Conservation (phyloP, 805 yeast species). For the Cyberlindnera lachancei region DNA sequence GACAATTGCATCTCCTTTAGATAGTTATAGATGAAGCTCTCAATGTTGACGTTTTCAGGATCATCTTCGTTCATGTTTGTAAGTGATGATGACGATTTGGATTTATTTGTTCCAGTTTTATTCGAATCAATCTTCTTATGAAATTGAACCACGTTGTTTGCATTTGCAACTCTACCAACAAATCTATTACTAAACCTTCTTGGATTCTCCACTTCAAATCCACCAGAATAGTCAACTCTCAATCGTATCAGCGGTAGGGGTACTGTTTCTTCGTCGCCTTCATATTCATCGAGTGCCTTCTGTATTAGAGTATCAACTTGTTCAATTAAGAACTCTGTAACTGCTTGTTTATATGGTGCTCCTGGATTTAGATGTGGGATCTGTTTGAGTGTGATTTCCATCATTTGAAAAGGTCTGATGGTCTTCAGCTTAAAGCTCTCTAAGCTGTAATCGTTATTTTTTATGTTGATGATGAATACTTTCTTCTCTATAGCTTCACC, state of each 20-base stretch:
- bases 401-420: conserved; percentile 77
- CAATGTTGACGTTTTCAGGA: conserved; percentile 43
- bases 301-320: conserved; percentile 63
- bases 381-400: conserved; percentile 47
- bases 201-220: conserved; percentile 87
- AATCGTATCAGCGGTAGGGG: conserved; percentile 80
- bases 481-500: conserved; percentile 75
- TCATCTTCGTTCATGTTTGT: conserved; percentile 9
- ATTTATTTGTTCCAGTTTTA: conserved; percentile 3
- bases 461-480: conserved; percentile 62
- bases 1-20: conserved; percentile 57
- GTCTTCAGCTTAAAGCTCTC: conserved; percentile 60
- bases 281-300: conserved; percentile 48
- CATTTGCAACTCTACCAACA: conserved; percentile 86
- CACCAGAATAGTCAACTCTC: conserved; percentile 84
- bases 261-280: conserved; percentile 28
- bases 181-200: conserved; percentile 83
- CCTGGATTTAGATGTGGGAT: conserved; percentile 53
- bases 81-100: conserved; percentile 3
- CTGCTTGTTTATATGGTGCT: conserved; percentile 49
- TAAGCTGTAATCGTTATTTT: conserved; percentile 46
- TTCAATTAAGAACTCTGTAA: conserved; percentile 48
- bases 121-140: conserved; percentile 37
- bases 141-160: conserved; percentile 76
- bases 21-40: conserved; percentile 54